Conservation (phyloP, 139 green algal species). For the Micractinium conductrix region DNA sequence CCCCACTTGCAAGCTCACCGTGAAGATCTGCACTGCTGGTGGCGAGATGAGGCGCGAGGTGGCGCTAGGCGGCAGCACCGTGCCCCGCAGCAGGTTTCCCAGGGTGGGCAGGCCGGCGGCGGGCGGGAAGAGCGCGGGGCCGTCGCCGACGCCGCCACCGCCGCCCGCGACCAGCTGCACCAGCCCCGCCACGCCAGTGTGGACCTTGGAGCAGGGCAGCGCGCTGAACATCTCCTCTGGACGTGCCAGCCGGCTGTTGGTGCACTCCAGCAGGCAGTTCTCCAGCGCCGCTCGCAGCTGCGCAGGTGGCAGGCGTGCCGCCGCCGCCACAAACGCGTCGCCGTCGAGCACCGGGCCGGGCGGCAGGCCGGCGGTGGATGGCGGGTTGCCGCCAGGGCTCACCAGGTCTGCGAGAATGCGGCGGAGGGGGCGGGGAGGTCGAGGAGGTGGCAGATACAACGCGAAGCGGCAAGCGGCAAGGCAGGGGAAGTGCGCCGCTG, state of each 20-base stretch:
- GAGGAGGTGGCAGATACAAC: background rate
- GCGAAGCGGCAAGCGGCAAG: background rate
- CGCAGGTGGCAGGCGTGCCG: background rate
- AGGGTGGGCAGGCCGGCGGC: background rate
- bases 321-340: background rate
- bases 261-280: slow-evolving; percentile 25
- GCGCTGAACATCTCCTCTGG: background rate
- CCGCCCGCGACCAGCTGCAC: background rate
- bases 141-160: background rate
- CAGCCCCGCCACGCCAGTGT: background rate
- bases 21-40: background rate
- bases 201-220: background rate
- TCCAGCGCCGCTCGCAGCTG: slow-evolving; percentile 7
- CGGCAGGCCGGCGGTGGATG: background rate
- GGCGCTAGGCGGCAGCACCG: background rate
- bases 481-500: too few species aligned
- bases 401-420: too few species aligned
- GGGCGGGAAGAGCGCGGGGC: background rate
- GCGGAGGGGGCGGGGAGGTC: background rate
- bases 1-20: too few species aligned
- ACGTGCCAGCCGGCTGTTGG: background rate
- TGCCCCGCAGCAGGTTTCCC: background rate
- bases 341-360: background rate
- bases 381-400: too few species aligned
- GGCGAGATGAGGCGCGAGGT: background rate